phyloP scores from a whole-genome alignment of 2,329 filamentous ascomycete genomes.

The Cyclaneusma minus region DNA sequence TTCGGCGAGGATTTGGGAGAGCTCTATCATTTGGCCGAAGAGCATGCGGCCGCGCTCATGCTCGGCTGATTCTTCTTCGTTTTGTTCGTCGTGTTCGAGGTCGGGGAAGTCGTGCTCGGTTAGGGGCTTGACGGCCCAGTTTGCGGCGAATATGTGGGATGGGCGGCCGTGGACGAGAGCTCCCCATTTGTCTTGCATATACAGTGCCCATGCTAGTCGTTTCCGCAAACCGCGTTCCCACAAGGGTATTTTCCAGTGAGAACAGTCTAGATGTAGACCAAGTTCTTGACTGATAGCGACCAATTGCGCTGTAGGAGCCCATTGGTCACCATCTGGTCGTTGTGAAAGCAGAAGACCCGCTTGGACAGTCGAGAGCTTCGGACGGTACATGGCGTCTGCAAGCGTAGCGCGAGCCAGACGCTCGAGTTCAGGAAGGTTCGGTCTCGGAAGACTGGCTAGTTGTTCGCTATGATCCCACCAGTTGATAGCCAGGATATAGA shows the following conservation, averaged over 20 bases:
- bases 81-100: conserved; percentile 47
- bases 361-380: conserved; percentile 69
- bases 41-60: conserved; percentile 52
- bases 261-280: conserved; percentile 77
- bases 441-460: conserved; percentile 46
- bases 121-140: conserved; percentile 66
- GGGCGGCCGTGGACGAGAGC: conserved; percentile 73
- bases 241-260: conserved; percentile 68
- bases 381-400: conserved; percentile 61
- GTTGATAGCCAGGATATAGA: conserved; percentile 75
- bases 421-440: conserved; percentile 61
- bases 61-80: conserved; percentile 41
- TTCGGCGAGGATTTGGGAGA: conserved; percentile 62
- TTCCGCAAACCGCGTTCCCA: conserved; percentile 82
- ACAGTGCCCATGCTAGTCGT: conserved; percentile 77
- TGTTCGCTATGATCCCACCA: conserved; percentile 70
- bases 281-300: conserved; percentile 80
- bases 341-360: conserved; percentile 63
- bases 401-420: conserved; percentile 58
- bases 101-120: conserved; percentile 57
- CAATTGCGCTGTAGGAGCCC: conserved; percentile 73
- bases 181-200: conserved; percentile 92
- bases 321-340: conserved; percentile 61
- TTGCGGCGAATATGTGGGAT: conserved; percentile 51
- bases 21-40: conserved; percentile 60